A percentile compares a stretch with the other conserved stretches of the same genome.
These are phyloP conservation scores for Heterobasidion parviporum DNA, from an alignment of 1,284 basidiomycete species.

Conservation along the genomic window DNA sequence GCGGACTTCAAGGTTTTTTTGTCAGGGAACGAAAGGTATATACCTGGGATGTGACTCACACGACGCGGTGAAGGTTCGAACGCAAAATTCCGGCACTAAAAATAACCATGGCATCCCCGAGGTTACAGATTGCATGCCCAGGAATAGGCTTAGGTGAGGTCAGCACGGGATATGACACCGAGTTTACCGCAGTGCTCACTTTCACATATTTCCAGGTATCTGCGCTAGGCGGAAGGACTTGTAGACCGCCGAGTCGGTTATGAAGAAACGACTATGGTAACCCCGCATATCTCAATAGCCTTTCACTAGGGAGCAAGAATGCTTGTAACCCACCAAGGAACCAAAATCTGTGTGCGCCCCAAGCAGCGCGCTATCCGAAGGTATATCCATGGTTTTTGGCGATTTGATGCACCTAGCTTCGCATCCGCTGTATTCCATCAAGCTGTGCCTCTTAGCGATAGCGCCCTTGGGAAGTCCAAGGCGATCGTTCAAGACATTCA, in stretches of 20 bases:
- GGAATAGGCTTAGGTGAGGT: conserved; percentile 21
- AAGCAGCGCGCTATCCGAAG: conserved; percentile 19
- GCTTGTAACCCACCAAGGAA: conserved; percentile 14
- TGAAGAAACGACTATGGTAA: conserved; percentile 47
- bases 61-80: conserved; percentile 17
- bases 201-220: conserved; percentile 65
- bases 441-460: conserved; percentile 19
- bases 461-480: conserved; percentile 24
- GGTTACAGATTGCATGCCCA: conserved; percentile 21
- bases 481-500: conserved; percentile 22
- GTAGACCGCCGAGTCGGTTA: conserved; percentile 65
- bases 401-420: conserved; percentile 30
- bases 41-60: neutral
- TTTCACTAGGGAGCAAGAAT: neutral
- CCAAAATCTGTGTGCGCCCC: conserved; percentile 32
- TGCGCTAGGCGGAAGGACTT: conserved; percentile 56
- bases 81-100: conserved; percentile 32
- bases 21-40: too few species aligned
- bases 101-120: conserved; percentile 28
- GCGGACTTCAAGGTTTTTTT: conserved; percentile 12
- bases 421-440: conserved; percentile 26
- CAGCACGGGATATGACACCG: neutral
- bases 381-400: conserved; percentile 11
- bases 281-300: too few species aligned
- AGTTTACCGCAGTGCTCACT: conserved; percentile 21